Percentiles rank a stretch among this genome's conserved stretches.
Evolutionary conservation across 306 rosid genomes (phyloP).

Genomic region (Prunus armeniaca): DNA sequence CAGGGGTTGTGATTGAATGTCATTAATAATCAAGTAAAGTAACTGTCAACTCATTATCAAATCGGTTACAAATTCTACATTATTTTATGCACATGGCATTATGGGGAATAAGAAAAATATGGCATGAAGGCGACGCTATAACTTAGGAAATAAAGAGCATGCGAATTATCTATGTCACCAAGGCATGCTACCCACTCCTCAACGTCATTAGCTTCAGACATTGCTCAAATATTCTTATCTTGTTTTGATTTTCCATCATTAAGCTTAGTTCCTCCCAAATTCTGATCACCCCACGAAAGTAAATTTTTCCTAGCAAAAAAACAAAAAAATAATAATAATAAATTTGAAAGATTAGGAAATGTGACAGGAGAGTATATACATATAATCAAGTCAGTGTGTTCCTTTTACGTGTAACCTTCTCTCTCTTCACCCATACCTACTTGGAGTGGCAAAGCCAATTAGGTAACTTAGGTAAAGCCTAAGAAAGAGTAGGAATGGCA

Average conservation of each 20-base stretch:
- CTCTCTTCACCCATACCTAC: background rate
- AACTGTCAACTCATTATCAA: background rate
- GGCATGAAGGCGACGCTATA: conserved; percentile 6
- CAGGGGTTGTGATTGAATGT: background rate
- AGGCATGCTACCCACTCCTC: background rate
- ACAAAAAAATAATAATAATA: too few species aligned
- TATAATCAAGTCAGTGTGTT: background rate
- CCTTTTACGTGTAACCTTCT: conserved; percentile 11
- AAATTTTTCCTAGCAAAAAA: too few species aligned
- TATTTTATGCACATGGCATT: background rate
- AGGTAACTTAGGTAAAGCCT: too few species aligned
- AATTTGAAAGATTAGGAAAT: too few species aligned
- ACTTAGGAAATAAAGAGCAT: background rate
- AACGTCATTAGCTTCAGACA: background rate
- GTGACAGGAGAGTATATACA: too few species aligned
- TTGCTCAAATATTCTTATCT: too few species aligned
- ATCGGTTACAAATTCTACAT: background rate
- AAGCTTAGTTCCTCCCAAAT: too few species aligned
- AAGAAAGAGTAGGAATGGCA: too few species aligned
- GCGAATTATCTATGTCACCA: background rate
- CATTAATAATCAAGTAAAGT: background rate
- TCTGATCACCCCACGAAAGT: too few species aligned
- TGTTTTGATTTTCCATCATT: too few species aligned
- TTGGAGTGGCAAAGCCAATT: background rate
- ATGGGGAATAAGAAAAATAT: background rate